Percentiles rank a stretch among this genome's conserved stretches.
These are phyloP conservation scores for Ceratocystis diversiconidia DNA, from an alignment of 2,329 filamentous ascomycete species.

Conservation along the genomic window DNA sequence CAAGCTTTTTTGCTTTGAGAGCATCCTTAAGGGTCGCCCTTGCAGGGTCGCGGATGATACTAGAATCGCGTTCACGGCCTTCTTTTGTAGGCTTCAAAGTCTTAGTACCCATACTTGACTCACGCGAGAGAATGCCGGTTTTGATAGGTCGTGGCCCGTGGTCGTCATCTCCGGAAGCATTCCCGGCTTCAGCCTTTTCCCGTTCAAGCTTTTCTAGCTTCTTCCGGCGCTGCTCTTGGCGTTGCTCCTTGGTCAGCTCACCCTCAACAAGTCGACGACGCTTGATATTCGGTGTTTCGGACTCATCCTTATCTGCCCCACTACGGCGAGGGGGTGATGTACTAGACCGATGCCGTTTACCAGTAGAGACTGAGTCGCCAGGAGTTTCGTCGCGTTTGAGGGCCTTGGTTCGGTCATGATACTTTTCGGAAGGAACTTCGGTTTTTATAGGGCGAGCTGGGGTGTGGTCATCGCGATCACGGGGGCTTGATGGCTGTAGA, in stretches of 20 bases:
- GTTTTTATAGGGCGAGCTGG: slow-evolving; percentile 33
- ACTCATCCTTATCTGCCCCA: slow-evolving; percentile 38
- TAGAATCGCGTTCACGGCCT: slow-evolving; percentile 14
- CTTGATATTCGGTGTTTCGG: slow-evolving; percentile 43
- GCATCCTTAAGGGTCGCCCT: slow-evolving; percentile 28
- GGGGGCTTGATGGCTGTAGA: slow-evolving; percentile 36
- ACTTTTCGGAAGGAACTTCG: slow-evolving; percentile 28
- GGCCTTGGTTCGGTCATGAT: slow-evolving; percentile 46
- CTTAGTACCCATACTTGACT: slow-evolving; percentile 8
- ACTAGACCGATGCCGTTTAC: slow-evolving; percentile 46
- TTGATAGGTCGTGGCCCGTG: slow-evolving; percentile 30
- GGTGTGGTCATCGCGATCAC: slow-evolving; percentile 36
- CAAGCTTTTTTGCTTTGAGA: slow-evolving; percentile 29
- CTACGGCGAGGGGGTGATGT: slow-evolving; percentile 39
- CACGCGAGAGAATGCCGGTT: slow-evolving; percentile 18
- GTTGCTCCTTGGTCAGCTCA: slow-evolving; percentile 33
- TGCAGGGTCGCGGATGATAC: slow-evolving; percentile 7
- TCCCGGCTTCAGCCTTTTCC: slow-evolving; percentile 26
- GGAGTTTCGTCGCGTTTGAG: slow-evolving; percentile 47
- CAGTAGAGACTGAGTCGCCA: slow-evolving; percentile 35
- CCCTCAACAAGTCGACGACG: slow-evolving; percentile 40
- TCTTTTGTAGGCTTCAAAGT: slow-evolving; percentile 19
- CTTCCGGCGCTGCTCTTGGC: slow-evolving; percentile 7
- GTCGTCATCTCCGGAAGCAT: slow-evolving; percentile 31
- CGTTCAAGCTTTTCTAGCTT: slow-evolving; percentile 9